Evolutionary conservation across 2,329 filamentous ascomycete species (phyloP), one percentile per base, ranked within the genome.

Genomic region (Ascochyta koolunga): DNA sequence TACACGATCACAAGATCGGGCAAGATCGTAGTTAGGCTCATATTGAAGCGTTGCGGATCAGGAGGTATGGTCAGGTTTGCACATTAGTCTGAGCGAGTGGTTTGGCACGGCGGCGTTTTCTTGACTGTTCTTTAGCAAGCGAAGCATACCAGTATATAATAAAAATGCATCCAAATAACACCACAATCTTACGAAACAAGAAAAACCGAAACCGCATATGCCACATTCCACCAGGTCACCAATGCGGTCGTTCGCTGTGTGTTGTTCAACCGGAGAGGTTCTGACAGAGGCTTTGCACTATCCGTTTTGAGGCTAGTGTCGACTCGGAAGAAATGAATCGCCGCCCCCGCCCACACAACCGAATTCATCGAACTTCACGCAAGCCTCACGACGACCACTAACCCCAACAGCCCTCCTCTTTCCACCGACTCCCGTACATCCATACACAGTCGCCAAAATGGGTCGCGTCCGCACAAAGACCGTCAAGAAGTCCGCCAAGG

Each of bases 401-500:
- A 67, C 63, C 62, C 59, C 42, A 53, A 66, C 65, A 68, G 59
- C 66, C 62, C 65, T 49, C 56, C 60, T 60, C 60, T 61, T 55
- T 58, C 51, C 56, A 61, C 61, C 60, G 53, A 56, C 60, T 64
- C 59, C 40, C 57, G 50, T 54, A 65, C 58, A 56, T 48, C 51
- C 54, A 62, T 60, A 65, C 46, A 64, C 65, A 64, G 66, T 69
- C 69, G 72, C 67, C 58, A 81, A 73, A 63, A 82, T 82, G 81
- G 81, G 81, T 82, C 81, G 81, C 73, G 81, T 83, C 73, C 78
- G 81, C 63, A 83, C 81, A 57, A 83, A 83, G 84, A 89, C 86
- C 71, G 87, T 89, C 76, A 89, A 89, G 83, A 88, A 88, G 81
- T 89, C 87, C 86, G 93, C 95, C 84, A 99, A 99, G 90, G 92